A percentile compares a stretch with the other conserved stretches of the same genome.
These are phyloP conservation scores for Bonia amplexicaulis DNA, from an alignment of 176 grass and related monocot species.

Conservation along the genomic window DNA sequence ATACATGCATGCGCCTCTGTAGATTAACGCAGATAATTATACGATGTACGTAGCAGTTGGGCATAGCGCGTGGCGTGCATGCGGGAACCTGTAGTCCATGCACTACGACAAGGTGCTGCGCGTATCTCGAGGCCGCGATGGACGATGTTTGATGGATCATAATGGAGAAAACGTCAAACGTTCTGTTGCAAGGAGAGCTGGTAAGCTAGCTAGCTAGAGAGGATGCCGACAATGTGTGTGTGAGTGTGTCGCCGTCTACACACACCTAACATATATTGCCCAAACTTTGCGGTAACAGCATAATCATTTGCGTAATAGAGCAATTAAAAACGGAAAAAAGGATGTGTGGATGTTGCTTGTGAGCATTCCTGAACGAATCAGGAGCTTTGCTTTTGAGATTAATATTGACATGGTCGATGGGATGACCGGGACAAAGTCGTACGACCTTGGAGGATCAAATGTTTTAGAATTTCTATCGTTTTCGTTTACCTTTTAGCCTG, in stretches of 20 bases:
- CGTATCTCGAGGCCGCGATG: neutral
- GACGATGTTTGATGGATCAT: neutral
- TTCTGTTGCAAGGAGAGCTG: neutral
- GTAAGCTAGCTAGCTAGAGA: neutral
- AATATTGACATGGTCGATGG: neutral
- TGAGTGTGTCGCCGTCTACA: neutral
- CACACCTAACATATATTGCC: neutral
- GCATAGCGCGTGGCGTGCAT: neutral
- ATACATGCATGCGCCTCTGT: neutral
- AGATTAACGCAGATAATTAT: neutral
- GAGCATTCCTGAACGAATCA: neutral
- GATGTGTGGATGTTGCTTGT: neutral
- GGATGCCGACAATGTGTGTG: neutral
- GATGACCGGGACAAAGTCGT: constrained; percentile 25
- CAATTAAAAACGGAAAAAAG: neutral
- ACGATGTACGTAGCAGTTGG: neutral
- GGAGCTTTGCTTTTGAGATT: neutral
- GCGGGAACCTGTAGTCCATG: neutral
- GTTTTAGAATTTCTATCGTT: neutral
- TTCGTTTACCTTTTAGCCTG: neutral
- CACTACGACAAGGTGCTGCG: neutral
- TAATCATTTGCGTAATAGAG: neutral
- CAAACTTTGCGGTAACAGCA: neutral
- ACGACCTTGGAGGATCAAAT: neutral
- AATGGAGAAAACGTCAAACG: neutral